Percentiles rank a stretch among this genome's conserved stretches.
Conservation (phyloP, 2,329 filamentous ascomycete species). For the Diplodia scrobiculata region DNA sequence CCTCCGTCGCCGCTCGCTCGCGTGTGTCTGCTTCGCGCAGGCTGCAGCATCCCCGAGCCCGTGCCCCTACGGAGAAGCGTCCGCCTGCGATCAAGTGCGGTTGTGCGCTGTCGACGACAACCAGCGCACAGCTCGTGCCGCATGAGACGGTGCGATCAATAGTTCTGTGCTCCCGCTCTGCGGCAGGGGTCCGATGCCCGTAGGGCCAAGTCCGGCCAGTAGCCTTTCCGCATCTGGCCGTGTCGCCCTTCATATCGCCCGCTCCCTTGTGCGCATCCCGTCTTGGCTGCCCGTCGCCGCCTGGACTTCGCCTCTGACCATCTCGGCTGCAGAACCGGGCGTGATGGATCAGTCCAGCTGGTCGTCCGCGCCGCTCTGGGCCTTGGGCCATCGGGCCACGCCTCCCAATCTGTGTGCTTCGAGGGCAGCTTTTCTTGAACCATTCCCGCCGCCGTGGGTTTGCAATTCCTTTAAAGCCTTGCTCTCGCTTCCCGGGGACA, state of each 20-base stretch:
- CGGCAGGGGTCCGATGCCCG: background rate
- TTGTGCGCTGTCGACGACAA: background rate
- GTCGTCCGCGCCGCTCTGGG: slow-evolving; percentile 14
- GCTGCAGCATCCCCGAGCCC: too few relatives aligned
- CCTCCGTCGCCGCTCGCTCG: too few relatives aligned
- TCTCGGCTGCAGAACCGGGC: slow-evolving; percentile 8
- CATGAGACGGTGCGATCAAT: background rate
- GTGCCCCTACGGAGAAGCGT: too few relatives aligned
- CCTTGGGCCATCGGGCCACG: background rate
- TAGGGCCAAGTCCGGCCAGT: background rate
- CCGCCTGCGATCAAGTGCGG: too few relatives aligned
- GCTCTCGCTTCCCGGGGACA: background rate
- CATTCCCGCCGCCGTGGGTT: background rate
- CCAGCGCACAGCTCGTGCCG: background rate
- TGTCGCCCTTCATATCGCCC: slow-evolving; percentile 2
- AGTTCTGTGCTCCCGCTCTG: slow-evolving; percentile 5
- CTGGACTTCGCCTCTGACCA: background rate
- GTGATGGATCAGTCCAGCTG: slow-evolving; percentile 1
- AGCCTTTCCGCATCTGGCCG: slow-evolving; percentile 1
- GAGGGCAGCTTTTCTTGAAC: slow-evolving; percentile 11
- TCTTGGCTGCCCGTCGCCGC: background rate
- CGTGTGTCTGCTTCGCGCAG: background rate
- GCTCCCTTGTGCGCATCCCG: slow-evolving; percentile 15
- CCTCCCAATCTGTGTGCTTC: background rate
- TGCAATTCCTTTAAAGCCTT: background rate